Base-by-base conservation (phyloP, 805 yeast genomes). In the Wickerhamiella alocasiicola region DNA sequence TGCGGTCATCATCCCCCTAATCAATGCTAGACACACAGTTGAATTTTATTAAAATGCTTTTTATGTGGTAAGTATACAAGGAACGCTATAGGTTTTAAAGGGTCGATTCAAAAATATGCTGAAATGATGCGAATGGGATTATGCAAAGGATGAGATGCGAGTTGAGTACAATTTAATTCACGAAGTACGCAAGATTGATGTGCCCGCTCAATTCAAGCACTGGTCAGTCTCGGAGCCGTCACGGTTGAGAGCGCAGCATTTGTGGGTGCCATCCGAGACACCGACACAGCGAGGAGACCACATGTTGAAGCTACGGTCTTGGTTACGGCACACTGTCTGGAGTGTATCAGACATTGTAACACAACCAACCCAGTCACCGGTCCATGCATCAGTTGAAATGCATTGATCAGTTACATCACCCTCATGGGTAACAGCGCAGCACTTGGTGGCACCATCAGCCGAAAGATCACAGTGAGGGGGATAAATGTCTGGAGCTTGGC, bases 221-320 rank as follows among this genome's bases (percentile, higher is more conserved):
- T 34, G 27, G 13, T 16, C 7, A 12, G 29, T 7, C 5, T 15
- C 23, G 23, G 18, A 9, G 30, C 37, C 37, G 12, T 34, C 37
- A 12, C 16, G 19, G 18, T 34, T 34, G 30, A 20, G 37, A 17
- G 37, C 27, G 25, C 37, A 34, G 26, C 37, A 34, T 30, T 25
- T 11, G 27, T 20, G n/a, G 26, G 16, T 13, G 25, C 31, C 39
- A 23, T 18, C 31, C 9, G 31, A 24, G 18, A 17, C 18, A 13
- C 21, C 23, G 9, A 15, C 19, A 26, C 31, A 36, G 26, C 12
- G 6, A 16, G 39, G 39, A 5, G 15, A n/a, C 6, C n/a, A 7
- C 12, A 27, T 12, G 25, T 13, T 11, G 26, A 34, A 15, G 15
- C 21, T 19, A 9, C 21, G 7, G 7, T 29, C 30, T 12, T 34